Conservation (phyloP, 2,329 filamentous ascomycete species). For the Akanthomyces dipterigenus region DNA sequence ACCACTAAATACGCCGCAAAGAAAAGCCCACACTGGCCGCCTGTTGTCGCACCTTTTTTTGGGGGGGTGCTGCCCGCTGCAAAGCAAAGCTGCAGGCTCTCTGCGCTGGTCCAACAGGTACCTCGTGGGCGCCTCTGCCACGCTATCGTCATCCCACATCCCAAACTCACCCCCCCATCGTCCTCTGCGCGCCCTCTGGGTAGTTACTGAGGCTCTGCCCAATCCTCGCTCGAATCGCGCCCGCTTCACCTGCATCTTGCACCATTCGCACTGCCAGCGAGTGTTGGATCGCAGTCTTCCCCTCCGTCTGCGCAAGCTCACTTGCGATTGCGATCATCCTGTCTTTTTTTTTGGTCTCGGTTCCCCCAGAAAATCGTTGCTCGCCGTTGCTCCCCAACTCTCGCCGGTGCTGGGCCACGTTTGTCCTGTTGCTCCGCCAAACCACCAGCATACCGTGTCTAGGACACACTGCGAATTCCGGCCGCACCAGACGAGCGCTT, state of each 20-base stretch:
- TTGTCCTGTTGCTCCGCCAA: background rate
- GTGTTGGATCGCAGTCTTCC: background rate
- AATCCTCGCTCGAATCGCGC: background rate
- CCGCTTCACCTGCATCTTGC: conserved; percentile 1
- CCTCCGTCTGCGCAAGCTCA: background rate
- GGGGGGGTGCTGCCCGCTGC: background rate
- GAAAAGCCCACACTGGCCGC: background rate
- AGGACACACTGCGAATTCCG: background rate
- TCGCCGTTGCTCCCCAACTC: background rate
- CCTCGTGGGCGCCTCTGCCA: background rate
- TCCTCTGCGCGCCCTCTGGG: background rate
- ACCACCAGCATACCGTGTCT: background rate
- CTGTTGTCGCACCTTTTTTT: background rate
- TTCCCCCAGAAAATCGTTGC: background rate
- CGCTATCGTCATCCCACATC: background rate
- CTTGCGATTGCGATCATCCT: background rate
- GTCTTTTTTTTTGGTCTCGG: background rate
- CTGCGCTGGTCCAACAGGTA: background rate
- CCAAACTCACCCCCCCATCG: background rate
- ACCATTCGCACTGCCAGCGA: conserved; percentile 4
- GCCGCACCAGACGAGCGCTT: background rate
- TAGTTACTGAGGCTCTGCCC: too few species aligned
- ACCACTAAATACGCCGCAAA: background rate
- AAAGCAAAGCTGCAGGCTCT: background rate
- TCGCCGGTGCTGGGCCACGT: background rate